These are phyloP conservation scores for Cryptococcus sp. DNA, from an alignment of 1,284 basidiomycete genomes.

Conservation along the genomic window DNA sequence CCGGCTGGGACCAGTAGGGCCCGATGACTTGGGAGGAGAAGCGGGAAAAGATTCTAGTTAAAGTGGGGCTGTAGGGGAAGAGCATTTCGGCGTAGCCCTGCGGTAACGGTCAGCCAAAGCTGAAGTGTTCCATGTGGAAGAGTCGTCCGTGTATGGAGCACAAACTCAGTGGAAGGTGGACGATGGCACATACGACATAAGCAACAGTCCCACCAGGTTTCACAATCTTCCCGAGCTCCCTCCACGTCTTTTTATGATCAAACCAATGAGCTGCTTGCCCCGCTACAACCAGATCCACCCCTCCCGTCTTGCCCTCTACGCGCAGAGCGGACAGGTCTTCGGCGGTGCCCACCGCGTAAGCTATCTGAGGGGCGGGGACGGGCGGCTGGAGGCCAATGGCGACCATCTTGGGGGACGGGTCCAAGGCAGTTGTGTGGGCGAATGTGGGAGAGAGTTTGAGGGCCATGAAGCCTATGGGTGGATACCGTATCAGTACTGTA, in stretches of 20 bases:
- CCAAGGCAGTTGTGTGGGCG: slow-evolving; percentile 62
- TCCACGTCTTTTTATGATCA: slow-evolving; percentile 69
- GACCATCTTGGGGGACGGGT: slow-evolving; percentile 73
- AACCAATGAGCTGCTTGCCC: slow-evolving; percentile 89
- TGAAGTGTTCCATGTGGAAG: not conserved
- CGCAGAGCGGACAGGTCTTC: slow-evolving; percentile 15
- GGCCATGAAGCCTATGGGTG: slow-evolving; percentile 60
- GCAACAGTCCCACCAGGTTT: slow-evolving; percentile 67
- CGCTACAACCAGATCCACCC: slow-evolving; percentile 70
- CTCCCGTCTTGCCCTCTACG: slow-evolving; percentile 53
- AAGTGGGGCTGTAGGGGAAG: slow-evolving; percentile 59
- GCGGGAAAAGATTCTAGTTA: slow-evolving; percentile 58
- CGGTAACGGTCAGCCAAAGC: not conserved
- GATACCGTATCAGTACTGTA: not conserved
- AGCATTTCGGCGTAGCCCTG: slow-evolving; percentile 77
- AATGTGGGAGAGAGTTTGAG: slow-evolving; percentile 59
- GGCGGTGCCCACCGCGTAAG: slow-evolving; percentile 49
- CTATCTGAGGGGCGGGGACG: slow-evolving; percentile 41
- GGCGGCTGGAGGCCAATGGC: slow-evolving; percentile 54
- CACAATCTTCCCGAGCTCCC: slow-evolving; percentile 62
- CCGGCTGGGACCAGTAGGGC: slow-evolving; percentile 75
- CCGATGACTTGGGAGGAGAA: slow-evolving; percentile 57
- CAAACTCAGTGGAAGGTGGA: not conserved
- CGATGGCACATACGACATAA: slow-evolving; percentile 61
- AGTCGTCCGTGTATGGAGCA: not conserved